Evolutionary conservation across 2,329 filamentous ascomycete species (phyloP), one percentile per base, ranked within the genome.

Genomic region (Cladorrhinum sp.): DNA sequence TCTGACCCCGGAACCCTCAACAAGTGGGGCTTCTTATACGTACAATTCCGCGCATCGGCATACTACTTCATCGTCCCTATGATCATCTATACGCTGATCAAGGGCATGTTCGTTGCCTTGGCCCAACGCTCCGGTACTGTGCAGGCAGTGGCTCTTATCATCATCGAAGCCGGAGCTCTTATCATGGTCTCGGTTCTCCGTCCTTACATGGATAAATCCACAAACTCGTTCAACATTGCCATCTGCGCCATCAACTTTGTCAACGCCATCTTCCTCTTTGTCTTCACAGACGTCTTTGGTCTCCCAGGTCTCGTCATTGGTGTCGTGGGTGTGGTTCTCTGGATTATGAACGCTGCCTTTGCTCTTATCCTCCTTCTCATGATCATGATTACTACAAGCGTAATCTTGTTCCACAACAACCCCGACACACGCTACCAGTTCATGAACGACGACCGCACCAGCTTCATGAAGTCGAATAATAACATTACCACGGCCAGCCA

Each of bases 151-250:
- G 89, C 87, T 10, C 79, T 95, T 55, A 79, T 96, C 54, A 78
- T 96, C 63, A 85, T 95, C 62, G 91, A 96, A 74, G 85, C 86
- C 3, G 82, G 76, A 53, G 85, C 88, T 65, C 81, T 96, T 61
- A 86, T 95, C 68, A 83, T 78, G 48, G 85, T 90, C 57, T 88
- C 86, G 68, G 85, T 93, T 53, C 77, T 95, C 69, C 85, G 89
- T 57, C 91, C 91, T n/a, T 96, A 90, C 85, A 96, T 96, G 91
- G 91, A 96, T 81, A 95, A 93, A 85, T 92, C 91, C 78, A 95
- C 91, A 62, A 96, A 96, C 73, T 85, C 86, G 60, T 93, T 93
- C 82, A 95, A 95, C 79, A 93, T 96, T 70, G 83, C 90, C 61
- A 96, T 95, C 68, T 87, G 85, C 60, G 86, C 85, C 32, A 81